Conservation (phyloP, 164 flowering plant genomes). For the Berberis vulgaris region DNA sequence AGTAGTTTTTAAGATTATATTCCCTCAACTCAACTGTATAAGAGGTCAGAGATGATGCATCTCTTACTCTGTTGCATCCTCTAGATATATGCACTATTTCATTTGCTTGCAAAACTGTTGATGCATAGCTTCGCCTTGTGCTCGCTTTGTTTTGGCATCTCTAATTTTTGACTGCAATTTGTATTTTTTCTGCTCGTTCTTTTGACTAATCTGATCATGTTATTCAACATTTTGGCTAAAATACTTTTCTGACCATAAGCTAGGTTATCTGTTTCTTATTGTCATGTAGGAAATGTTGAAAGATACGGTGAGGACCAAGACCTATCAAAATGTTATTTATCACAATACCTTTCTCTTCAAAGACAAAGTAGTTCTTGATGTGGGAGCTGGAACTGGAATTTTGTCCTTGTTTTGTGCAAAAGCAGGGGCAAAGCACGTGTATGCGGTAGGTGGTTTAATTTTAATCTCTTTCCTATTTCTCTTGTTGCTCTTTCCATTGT, state of each 20-base stretch:
- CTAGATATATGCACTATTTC: too few species aligned
- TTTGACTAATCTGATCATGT: not conserved
- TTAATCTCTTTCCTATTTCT: not conserved
- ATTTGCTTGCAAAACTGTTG: too few species aligned
- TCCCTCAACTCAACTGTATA: too few species aligned
- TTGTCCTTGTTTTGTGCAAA: slow-evolving; percentile 96
- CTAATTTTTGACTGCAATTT: too few species aligned
- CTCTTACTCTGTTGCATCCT: too few species aligned
- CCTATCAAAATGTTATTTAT: slow-evolving; percentile 95
- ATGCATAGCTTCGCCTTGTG: too few species aligned
- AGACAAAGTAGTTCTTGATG: slow-evolving; percentile 91
- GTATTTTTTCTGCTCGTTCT: too few species aligned
- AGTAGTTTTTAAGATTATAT: too few species aligned
- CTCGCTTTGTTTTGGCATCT: too few species aligned
- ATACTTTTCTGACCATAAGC: not conserved
- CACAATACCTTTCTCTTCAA: slow-evolving; percentile 75
- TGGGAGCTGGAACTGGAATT: slow-evolving; percentile 99
- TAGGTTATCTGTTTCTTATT: slow-evolving; percentile 1
- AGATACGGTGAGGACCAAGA: slow-evolving; percentile 88
- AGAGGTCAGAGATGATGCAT: too few species aligned
- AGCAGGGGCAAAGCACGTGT: slow-evolving; percentile 96
- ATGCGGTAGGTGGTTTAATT: slow-evolving; percentile 55
- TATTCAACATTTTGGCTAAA: not conserved
- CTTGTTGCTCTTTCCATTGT: not conserved
- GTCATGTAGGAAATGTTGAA: slow-evolving; percentile 91